Evolutionary conservation across 2,329 filamentous ascomycete species (phyloP).

Genomic region (Endocalyx cinctus): DNA sequence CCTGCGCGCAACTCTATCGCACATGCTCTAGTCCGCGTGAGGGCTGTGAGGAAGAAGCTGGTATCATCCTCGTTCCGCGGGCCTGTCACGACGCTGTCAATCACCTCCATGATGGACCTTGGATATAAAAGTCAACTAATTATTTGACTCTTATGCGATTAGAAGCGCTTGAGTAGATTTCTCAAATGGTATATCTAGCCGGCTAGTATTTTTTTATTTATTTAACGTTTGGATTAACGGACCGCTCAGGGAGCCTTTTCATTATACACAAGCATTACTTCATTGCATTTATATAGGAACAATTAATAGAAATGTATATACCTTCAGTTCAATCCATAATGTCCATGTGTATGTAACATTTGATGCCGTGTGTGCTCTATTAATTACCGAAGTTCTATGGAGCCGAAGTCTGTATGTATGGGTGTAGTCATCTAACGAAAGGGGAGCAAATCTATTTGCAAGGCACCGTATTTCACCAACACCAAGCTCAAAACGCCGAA

Average conservation of each 20-base stretch:
- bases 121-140: conserved; percentile 1
- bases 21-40: conserved; percentile 11
- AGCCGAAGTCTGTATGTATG: not conserved
- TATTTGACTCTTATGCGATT: no score
- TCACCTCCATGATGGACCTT: conserved; percentile 13
- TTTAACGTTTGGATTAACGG: not conserved
- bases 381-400: no score
- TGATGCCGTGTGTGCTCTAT: no score
- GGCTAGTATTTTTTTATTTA: not conserved
- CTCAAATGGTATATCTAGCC: not conserved
- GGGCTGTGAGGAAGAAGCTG: conserved; percentile 10
- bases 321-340: no score
- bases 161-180: not conserved
- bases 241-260: not conserved
- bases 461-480: not conserved
- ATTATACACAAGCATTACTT: no score
- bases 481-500: not conserved
- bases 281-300: no score
- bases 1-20: conserved; percentile 7
- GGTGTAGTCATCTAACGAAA: not conserved
- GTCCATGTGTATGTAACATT: no score
- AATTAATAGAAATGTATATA: no score
- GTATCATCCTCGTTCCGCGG: conserved; percentile 16
- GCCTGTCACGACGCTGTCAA: conserved; percentile 15
- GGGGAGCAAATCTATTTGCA: not conserved